Conservation (phyloP, 805 yeast genomes). For the Zygosaccharomyces lentus region DNA sequence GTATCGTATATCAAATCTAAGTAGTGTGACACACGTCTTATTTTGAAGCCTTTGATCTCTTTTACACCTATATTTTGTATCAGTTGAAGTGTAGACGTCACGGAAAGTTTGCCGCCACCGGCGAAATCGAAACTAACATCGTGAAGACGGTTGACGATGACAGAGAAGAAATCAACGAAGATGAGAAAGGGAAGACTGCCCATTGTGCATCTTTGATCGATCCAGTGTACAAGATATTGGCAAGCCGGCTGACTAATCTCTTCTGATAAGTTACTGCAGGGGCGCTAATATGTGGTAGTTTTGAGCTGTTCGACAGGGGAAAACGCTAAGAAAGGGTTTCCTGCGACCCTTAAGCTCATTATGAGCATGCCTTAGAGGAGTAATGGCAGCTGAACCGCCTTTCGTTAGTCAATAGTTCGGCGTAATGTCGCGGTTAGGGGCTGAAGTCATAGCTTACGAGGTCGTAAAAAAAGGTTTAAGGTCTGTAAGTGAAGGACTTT, state of each 20-base stretch:
- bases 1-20: not conserved
- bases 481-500: not conserved
- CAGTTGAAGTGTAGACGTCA: slow-evolving; percentile 6
- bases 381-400: not conserved
- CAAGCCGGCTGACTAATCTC: no score
- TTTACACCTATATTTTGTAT: not conserved
- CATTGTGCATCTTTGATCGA: not conserved
- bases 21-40: not conserved
- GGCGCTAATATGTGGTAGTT: no score
- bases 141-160: not conserved
- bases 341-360: not conserved
- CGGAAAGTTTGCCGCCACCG: slow-evolving; percentile 15
- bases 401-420: not conserved
- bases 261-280: no score
- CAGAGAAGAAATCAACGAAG: not conserved
- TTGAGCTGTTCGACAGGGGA: not conserved
- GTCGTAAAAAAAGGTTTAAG: not conserved
- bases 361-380: not conserved
- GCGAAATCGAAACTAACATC: slow-evolving; percentile 1
- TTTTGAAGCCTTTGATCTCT: not conserved
- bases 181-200: not conserved
- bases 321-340: no score
- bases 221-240: no score
- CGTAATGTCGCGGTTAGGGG: not conserved
- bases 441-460: not conserved